Evolutionary conservation across 495 filamentous ascomycete genomes (phyloP).

Genomic region (Hyaloscypha bicolor): DNA sequence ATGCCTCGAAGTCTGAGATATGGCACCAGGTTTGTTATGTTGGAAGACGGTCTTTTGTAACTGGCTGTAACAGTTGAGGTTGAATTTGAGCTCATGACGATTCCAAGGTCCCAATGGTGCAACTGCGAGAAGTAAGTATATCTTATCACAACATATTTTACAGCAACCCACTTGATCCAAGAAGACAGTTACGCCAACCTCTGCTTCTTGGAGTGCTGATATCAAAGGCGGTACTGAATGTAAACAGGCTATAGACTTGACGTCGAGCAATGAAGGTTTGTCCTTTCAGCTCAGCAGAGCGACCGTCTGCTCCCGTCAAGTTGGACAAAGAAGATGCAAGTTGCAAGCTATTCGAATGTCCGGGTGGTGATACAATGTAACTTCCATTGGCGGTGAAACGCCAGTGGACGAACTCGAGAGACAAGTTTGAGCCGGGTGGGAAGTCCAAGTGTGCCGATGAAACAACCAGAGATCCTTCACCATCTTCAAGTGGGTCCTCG

Average conservation of each 20-base stretch:
- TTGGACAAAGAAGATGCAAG: slow-evolving; percentile 48
- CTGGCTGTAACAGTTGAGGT: neutral
- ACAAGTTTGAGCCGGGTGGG: slow-evolving; percentile 34
- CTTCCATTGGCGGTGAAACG: slow-evolving; percentile 42
- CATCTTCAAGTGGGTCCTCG: slow-evolving; percentile 33
- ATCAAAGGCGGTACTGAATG: slow-evolving; percentile 39
- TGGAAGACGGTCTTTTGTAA: neutral
- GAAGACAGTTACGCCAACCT: slow-evolving; percentile 45
- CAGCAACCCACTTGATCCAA: slow-evolving; percentile 20
- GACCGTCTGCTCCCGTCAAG: slow-evolving; percentile 40
- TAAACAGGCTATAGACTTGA: slow-evolving; percentile 53
- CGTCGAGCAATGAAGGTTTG: slow-evolving; percentile 51
- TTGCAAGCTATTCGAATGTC: slow-evolving; percentile 38
- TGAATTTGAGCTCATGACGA: slow-evolving; percentile 8
- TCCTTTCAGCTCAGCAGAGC: slow-evolving; percentile 30
- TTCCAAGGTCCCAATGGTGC: slow-evolving; percentile 21
- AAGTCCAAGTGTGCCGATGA: slow-evolving; percentile 45
- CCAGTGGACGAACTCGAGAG: slow-evolving; percentile 52
- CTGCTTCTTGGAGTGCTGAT: slow-evolving; percentile 5
- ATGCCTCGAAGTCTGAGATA: slow-evolving; percentile 23
- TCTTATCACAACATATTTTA: neutral
- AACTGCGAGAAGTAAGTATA: slow-evolving; percentile 5
- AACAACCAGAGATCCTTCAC: slow-evolving; percentile 41
- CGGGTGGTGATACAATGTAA: slow-evolving; percentile 43
- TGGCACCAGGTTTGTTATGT: neutral